Evolutionary conservation across 305 asterid genomes (phyloP).

Genomic region (Fraxinus velutina): DNA sequence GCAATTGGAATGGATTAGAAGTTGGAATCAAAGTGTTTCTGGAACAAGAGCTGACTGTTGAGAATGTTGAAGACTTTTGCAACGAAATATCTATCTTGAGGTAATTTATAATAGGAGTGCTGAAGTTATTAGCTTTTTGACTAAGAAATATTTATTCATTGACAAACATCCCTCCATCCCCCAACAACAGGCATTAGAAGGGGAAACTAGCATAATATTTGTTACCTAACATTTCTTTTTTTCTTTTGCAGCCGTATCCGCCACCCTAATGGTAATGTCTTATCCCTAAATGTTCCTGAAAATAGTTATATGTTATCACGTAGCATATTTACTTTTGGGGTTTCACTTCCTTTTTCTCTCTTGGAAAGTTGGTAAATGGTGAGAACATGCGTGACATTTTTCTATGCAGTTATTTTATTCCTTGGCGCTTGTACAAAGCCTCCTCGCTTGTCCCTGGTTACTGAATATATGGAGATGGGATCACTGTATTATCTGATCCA

Average conservation of each 20-base stretch:
- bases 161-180: background rate
- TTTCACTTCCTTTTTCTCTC: background rate
- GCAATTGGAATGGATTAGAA: slow-evolving; percentile 90
- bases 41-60: slow-evolving; percentile 90
- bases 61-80: slow-evolving; percentile 97
- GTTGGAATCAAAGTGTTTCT: slow-evolving; percentile 87
- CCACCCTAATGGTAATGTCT: slow-evolving; percentile 87
- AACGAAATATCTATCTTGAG: slow-evolving; percentile 89
- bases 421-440: slow-evolving; percentile 96
- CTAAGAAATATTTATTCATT: background rate
- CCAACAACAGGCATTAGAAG: background rate
- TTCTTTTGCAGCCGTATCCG: slow-evolving; percentile 81
- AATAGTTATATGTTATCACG: background rate
- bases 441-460: slow-evolving; percentile 85
- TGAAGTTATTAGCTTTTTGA: slow-evolving; percentile 13
- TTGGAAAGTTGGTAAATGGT: slow-evolving; percentile 9
- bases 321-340: background rate
- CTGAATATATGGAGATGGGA: slow-evolving; percentile 98
- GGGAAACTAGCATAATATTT: slow-evolving; percentile 15
- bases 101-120: slow-evolving; percentile 34
- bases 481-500: slow-evolving; percentile 86
- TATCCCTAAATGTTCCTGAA: slow-evolving; percentile 21
- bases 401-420: slow-evolving; percentile 81
- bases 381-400: slow-evolving; percentile 12
- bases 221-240: slow-evolving; percentile 22